These are phyloP conservation scores for Periconia sp. DNA, from an alignment of 2,329 filamentous ascomycete genomes.

Conservation along the genomic window DNA sequence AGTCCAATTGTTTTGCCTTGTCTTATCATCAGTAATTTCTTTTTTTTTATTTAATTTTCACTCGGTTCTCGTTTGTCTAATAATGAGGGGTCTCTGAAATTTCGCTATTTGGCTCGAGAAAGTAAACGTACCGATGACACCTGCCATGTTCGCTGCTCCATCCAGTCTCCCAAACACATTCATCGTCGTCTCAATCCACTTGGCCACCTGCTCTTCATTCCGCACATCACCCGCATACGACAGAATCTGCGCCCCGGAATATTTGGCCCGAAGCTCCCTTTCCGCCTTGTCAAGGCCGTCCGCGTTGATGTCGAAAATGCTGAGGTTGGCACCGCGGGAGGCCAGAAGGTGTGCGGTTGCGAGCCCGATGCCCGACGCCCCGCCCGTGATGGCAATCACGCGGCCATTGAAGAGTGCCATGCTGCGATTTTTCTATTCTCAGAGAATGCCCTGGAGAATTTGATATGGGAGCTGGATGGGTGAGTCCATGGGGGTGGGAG, in stretches of 20 bases:
- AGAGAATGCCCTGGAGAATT: too few relatives aligned
- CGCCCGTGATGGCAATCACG: constrained; percentile 16
- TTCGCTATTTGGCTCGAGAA: background rate
- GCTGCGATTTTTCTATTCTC: too few relatives aligned
- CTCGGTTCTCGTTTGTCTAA: background rate
- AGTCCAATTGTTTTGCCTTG: constrained; percentile 13
- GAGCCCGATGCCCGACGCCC: constrained; percentile 12
- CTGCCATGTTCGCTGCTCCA: constrained; percentile 62
- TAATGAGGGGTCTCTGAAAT: too few relatives aligned
- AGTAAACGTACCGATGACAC: constrained; percentile 37
- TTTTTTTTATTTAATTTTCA: background rate
- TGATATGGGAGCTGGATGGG: background rate
- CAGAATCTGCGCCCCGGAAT: constrained; percentile 24
- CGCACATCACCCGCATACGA: constrained; percentile 52
- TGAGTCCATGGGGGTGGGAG: background rate
- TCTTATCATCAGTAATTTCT: background rate
- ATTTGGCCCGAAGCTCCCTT: constrained; percentile 24
- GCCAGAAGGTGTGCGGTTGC: constrained; percentile 13
- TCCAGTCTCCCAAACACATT: constrained; percentile 55
- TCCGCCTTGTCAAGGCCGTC: constrained; percentile 34
- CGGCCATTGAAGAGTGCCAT: constrained; percentile 13
- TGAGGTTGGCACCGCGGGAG: constrained; percentile 12
- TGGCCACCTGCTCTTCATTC: constrained; percentile 52
- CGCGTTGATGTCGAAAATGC: constrained; percentile 19
- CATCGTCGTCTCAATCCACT: constrained; percentile 51